These are phyloP conservation scores for Bothriochloa decipiens DNA, from an alignment of 176 grass and related monocot species.

Conservation along the genomic window DNA sequence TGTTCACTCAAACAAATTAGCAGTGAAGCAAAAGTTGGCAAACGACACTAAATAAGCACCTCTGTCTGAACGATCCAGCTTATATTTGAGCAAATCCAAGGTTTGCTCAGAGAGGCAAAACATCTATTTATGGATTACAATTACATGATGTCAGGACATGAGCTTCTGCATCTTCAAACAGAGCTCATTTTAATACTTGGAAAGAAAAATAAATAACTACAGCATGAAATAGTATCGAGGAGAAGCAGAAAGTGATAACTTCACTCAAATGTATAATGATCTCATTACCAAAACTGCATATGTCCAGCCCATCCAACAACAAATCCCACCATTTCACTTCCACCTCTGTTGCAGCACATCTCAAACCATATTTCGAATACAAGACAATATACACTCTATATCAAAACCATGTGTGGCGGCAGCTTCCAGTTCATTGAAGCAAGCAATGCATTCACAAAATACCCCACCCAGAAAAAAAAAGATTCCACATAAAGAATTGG, in stretches of 20 bases:
- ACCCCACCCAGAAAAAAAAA: conserved; percentile 49
- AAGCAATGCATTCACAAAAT: conserved; percentile 59
- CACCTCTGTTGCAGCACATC: conserved; percentile 41
- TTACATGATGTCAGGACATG: no score
- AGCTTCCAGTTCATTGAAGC: conserved; percentile 37
- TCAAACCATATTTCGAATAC: conserved; percentile 47
- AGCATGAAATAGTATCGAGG: background rate
- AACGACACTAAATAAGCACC: background rate
- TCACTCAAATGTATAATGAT: conserved; percentile 34
- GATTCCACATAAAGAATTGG: conserved; percentile 66
- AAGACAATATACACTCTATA: conserved; percentile 67
- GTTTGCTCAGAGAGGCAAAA: background rate
- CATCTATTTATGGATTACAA: background rate
- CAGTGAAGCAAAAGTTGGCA: background rate
- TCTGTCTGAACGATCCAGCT: background rate
- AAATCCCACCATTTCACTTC: conserved; percentile 25
- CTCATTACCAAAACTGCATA: conserved; percentile 56
- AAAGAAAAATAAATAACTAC: background rate
- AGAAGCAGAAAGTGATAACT: background rate
- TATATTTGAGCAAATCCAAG: background rate
- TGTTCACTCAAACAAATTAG: background rate
- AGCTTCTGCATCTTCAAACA: background rate
- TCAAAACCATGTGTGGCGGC: conserved; percentile 50
- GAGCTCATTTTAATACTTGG: background rate
- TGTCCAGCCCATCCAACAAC: conserved; percentile 45